A percentile compares a stretch with the other conserved stretches of the same genome.
These are phyloP conservation scores for Candida peoriensis DNA, from an alignment of 805 yeast genomes.

Conservation along the genomic window DNA sequence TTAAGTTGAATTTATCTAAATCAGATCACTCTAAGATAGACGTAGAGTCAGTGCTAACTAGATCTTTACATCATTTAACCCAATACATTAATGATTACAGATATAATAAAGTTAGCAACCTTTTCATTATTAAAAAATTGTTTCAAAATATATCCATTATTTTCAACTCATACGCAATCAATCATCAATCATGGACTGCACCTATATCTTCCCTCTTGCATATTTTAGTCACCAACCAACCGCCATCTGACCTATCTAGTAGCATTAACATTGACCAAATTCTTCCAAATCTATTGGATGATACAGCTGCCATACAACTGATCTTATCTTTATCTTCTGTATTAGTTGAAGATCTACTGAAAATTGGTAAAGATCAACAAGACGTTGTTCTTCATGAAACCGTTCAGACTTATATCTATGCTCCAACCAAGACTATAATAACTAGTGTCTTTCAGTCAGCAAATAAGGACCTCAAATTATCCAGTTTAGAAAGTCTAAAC, in stretches of 20 bases:
- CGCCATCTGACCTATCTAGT: slow-evolving; percentile 6
- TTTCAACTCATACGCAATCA: slow-evolving; percentile 28
- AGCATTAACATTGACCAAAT: slow-evolving; percentile 9
- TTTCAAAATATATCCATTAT: slow-evolving; percentile 49
- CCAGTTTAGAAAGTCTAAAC: slow-evolving; percentile 28
- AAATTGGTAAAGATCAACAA: slow-evolving; percentile 23
- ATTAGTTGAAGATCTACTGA: slow-evolving; percentile 46
- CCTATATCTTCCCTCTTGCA: slow-evolving; percentile 32
- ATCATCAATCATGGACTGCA: slow-evolving; percentile 33
- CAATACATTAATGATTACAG: slow-evolving; percentile 7
- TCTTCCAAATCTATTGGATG: slow-evolving; percentile 4
- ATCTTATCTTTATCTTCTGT: slow-evolving; percentile 37
- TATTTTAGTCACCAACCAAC: slow-evolving; percentile 11
- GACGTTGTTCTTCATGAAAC: slow-evolving; percentile 31
- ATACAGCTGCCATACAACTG: slow-evolving; percentile 9
- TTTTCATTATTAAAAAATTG: slow-evolving; percentile 53
- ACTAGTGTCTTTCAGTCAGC: slow-evolving; percentile 10
- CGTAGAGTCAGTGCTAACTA: slow-evolving; percentile 9
- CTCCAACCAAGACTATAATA: slow-evolving; percentile 22
- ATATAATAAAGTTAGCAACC: slow-evolving; percentile 10
- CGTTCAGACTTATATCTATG: slow-evolving; percentile 33
- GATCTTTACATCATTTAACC: slow-evolving; percentile 14
- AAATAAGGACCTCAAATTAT: slow-evolving; percentile 5
- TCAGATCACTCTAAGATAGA: slow-evolving; percentile 14
- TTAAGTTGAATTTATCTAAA: slow-evolving; percentile 39